phyloP scores from a whole-genome alignment of 208 protist species.

The Leptomonas pyrrhocoris region DNA sequence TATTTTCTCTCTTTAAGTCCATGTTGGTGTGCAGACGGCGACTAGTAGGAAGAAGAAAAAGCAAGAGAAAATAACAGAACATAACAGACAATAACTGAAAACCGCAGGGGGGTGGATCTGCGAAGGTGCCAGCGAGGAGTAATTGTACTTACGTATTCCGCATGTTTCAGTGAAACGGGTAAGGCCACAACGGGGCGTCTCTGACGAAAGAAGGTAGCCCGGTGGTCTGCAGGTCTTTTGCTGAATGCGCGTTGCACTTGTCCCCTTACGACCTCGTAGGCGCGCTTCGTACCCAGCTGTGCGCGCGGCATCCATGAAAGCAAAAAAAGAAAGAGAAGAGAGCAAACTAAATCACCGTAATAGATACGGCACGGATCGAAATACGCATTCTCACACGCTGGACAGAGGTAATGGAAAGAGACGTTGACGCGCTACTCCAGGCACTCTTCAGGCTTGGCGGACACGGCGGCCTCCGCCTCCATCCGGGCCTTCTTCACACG shows the following conservation, averaged over 20 bases:
- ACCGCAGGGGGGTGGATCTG: no score
- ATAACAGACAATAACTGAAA: background rate
- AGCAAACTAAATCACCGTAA: background rate
- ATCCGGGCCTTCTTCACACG: conserved; percentile 1
- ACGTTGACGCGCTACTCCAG: background rate
- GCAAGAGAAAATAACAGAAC: background rate
- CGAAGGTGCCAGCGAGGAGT: no score
- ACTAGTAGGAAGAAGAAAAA: background rate
- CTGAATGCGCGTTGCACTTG: no score
- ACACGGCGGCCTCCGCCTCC: background rate
- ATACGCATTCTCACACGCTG: no score
- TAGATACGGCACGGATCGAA: background rate
- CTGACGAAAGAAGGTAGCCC: no score
- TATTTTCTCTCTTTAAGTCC: no score
- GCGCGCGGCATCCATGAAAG: background rate
- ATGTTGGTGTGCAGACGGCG: no score
- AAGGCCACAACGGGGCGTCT: no score
- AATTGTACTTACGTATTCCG: no score
- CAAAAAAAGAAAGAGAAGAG: conserved; percentile 5
- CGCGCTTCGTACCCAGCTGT: background rate
- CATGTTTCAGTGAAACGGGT: no score
- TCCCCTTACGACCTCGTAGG: no score
- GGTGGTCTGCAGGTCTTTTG: no score
- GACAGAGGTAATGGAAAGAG: background rate
- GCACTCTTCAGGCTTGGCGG: background rate